Base-by-base conservation (phyloP, 164 flowering plant genomes). In the Malania oleifera region DNA sequence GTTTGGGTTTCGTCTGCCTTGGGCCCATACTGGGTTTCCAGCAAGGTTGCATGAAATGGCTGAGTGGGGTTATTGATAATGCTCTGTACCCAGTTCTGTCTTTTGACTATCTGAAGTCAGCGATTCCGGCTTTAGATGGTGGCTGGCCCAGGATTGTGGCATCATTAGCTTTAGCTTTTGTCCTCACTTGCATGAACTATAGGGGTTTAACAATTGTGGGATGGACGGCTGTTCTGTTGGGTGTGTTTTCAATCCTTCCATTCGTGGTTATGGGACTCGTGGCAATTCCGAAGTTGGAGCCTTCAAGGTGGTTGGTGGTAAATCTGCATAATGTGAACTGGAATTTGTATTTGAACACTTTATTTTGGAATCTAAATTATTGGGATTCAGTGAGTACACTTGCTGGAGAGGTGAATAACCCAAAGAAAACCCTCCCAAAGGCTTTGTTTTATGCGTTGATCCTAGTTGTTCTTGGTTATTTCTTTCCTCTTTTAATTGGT, bases 41-140 rank as follows among this genome's bases (percentile, higher is more conserved):
- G 62, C 82, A 75, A 59, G 86, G 86, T 18, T 79, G 83, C 82
- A 75, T 79, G 83, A 82, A 82, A 66, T 79, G 86, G 86, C 68
- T 79, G n/a, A 79, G 86, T 64, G 86, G 86, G 28, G 83, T 82
- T 20, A 82, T 82, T n/a, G 86, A 82, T 60, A 82, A 82, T 63
- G 86, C 86, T 24, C 47, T 82, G 1, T 79, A 82, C 56, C 86
- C 83, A 7, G 77, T 82, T 39, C 51, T 82, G 59, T 79, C 79
- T 63, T 70, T 82, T 5, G 86, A 82, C 61, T 82, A 82, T 66
- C 9, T 82, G 40, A 75, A 77, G 58, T 71, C 83, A 3, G 71
- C 53, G 0, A 35, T 77, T 44, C 82, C 83, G 1, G 68, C 54
- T 29, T 28, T 82, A 41, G 74, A 60, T 15, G 72, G 64, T 34